Conservation (phyloP, 805 yeast species). For the Spathaspora boniae region DNA sequence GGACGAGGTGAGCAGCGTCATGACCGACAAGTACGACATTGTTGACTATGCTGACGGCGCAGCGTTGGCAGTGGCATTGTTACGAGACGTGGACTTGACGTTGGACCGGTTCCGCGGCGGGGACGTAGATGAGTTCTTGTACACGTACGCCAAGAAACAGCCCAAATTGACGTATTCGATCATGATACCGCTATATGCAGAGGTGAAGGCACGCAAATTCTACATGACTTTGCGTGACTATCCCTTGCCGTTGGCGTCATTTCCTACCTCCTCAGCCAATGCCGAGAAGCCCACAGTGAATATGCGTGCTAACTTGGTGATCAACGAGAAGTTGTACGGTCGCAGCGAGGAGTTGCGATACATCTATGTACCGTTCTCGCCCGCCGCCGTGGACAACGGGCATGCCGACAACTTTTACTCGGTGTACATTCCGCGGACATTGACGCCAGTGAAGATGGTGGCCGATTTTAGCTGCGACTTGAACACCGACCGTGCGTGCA, state of each 20-base stretch:
- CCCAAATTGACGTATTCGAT: slow-evolving; percentile 56
- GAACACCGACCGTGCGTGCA: slow-evolving; percentile 44
- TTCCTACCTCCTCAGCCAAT: slow-evolving; percentile 35
- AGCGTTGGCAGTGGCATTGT: slow-evolving; percentile 25
- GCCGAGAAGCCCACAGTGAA: slow-evolving; percentile 23
- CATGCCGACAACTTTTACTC: slow-evolving; percentile 51
- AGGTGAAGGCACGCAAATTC: slow-evolving; percentile 41
- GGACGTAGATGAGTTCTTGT: slow-evolving; percentile 36
- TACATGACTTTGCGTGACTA: slow-evolving; percentile 50
- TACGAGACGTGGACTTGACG: slow-evolving; percentile 28
- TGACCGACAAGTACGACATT: slow-evolving; percentile 32
- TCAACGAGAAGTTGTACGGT: slow-evolving; percentile 53
- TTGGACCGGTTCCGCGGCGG: slow-evolving; percentile 24
- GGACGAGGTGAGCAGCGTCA: slow-evolving; percentile 26
- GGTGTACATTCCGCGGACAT: slow-evolving; percentile 54
- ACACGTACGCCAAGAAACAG: slow-evolving; percentile 41
- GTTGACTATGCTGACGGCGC: slow-evolving; percentile 34
- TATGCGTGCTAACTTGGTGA: slow-evolving; percentile 45
- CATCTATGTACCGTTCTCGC: slow-evolving; percentile 57
- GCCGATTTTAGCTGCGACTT: slow-evolving; percentile 47
- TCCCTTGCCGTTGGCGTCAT: slow-evolving; percentile 54
- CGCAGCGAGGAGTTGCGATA: slow-evolving; percentile 43
- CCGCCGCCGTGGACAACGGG: slow-evolving; percentile 38
- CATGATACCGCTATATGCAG: slow-evolving; percentile 46
- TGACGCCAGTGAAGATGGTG: slow-evolving; percentile 58